Base-by-base conservation (phyloP, 805 yeast species). In the Yarrowia divulgata region DNA sequence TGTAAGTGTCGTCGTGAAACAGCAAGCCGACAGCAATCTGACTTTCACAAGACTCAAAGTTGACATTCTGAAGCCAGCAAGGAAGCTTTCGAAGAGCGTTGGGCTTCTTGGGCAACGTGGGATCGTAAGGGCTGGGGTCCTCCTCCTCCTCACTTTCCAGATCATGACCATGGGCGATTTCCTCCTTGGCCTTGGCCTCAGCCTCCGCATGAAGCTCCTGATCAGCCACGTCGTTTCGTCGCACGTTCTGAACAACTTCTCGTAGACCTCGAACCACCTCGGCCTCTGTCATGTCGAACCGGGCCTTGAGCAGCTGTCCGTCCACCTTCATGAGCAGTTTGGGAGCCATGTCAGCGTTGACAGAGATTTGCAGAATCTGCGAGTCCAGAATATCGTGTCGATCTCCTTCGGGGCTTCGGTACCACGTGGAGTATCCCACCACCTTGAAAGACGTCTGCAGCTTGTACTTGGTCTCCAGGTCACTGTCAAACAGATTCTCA, bases 191-290 rank as follows among this genome's bases (percentile, higher is more conserved):
- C 18, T 48, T 55, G 32, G 16, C 18, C 64, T 43, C 55, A 12
- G 63, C 54, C 13, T 37, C 60, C 14, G 63, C 42, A 18, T 48
- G 50, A 8, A 58, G 50, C 39, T 29, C 52, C n/a, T 18, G 45
- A 7, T 50, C 60, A 18, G 40, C 42, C 34, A 34, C 50, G n/a
- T 58, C 34, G 8, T 49, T 62, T 18, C 46, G 50, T 63, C 52
- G 62, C 49, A 70, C 40, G 23, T 66, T 70, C 60, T 52, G 42
- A 35, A 67, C 58, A 3, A 73, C 69, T 19, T 74, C 74, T 18
- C 79, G 74, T 12, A 79, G 66, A 4, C 75, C 76, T 34, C 74
- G 69, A 72, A 79, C 74, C 16, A 79, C 74, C 67, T 79, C 81
- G 39, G 73, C 74, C 57, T 75, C 73, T 13, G 78, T 72, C 19